Base-by-base conservation (phyloP, 228 moss, liverwort and hornwort species). In the Sphagnum fallax region DNA sequence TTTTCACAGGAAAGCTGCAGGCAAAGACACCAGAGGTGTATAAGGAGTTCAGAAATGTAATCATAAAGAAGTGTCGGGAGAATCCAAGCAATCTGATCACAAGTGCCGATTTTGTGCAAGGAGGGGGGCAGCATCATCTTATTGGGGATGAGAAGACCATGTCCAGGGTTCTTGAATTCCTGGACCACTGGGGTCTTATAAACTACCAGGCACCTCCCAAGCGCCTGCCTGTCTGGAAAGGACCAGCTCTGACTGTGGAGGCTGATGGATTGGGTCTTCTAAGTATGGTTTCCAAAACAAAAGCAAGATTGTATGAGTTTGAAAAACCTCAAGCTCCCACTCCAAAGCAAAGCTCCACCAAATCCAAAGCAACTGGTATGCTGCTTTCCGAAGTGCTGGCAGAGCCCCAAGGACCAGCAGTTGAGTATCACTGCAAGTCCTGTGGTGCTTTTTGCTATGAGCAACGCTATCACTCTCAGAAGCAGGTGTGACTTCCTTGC, bases 111-210 rank as follows among this genome's bases (percentile, higher is more conserved):
- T 75, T 94, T 68, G 0, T 32, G 32, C 32, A 32, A 32, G 32
- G 32, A 32, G 32, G 32, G 32, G 32, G 32, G 32, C 87, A 88
- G 72, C 92, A 73, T 77, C 81, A 79, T 61, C 84, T 98, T 64
- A 80, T 66, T 53, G 92, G 84, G 65, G 90, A 94, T 69, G 79
- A 77, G 50, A 92, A 82, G 55, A 60, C 79, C 14, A 77, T 81
- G 8, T 61, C 72, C 53, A 76, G 86, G 49, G 76, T 98, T 53
- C 77, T 98, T 74, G 94, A 87, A 51, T 98, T 94, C 74, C 75
- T 98, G 77, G 98, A 98, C 74, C 94, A 98, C 64, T 98, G 98
- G 98, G 98, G 94, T 49, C 75, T 98, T 61, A 90, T 98, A n/a
- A 98, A 98, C 69, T 98, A 98, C 67, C 84, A 90, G 67, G 98